A percentile compares a stretch with the other conserved stretches of the same genome.
These are phyloP conservation scores for Abrus precatorius DNA, from an alignment of 306 rosid species.

Conservation along the genomic window DNA sequence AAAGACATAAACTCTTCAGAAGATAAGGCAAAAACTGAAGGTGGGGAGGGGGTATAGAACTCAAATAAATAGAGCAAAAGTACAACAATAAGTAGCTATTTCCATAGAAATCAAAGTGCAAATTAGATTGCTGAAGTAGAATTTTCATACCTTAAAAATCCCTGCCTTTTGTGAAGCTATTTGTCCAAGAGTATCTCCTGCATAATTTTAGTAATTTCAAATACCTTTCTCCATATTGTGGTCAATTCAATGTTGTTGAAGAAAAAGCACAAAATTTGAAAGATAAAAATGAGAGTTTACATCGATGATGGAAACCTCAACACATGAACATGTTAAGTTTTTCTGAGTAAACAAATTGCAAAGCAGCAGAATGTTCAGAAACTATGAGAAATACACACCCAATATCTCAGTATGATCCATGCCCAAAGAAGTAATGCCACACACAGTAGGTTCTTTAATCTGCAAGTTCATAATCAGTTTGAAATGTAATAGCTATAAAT, in stretches of 20 bases:
- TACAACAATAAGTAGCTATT: constrained; percentile 42
- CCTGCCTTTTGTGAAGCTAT: constrained; percentile 89
- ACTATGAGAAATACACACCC: constrained; percentile 56
- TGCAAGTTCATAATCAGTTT: constrained; percentile 52
- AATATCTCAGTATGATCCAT: constrained; percentile 76
- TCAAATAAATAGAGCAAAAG: constrained; percentile 50
- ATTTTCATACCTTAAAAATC: constrained; percentile 70
- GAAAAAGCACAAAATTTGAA: constrained; percentile 21
- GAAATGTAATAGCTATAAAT: constrained; percentile 27
- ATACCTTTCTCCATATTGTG: constrained; percentile 12
- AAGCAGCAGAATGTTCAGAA: constrained; percentile 39
- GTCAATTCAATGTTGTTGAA: constrained; percentile 18
- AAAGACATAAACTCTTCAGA: constrained; percentile 65
- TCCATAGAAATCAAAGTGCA: constrained; percentile 39
- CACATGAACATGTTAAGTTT: constrained; percentile 16
- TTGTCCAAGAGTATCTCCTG: constrained; percentile 72
- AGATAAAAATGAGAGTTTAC: constrained; percentile 23
- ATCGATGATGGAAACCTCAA: constrained; percentile 33
- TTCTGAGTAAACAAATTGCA: constrained; percentile 37
- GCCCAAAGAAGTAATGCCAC: constrained; percentile 86
- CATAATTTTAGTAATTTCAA: constrained; percentile 27
- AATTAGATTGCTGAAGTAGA: constrained; percentile 42
- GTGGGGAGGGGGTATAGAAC: constrained; percentile 37
- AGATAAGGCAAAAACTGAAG: constrained; percentile 50
- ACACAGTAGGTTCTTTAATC: constrained; percentile 74